Evolutionary conservation across 305 asterid genomes (phyloP).

Genomic region (Striga hermonthica): DNA sequence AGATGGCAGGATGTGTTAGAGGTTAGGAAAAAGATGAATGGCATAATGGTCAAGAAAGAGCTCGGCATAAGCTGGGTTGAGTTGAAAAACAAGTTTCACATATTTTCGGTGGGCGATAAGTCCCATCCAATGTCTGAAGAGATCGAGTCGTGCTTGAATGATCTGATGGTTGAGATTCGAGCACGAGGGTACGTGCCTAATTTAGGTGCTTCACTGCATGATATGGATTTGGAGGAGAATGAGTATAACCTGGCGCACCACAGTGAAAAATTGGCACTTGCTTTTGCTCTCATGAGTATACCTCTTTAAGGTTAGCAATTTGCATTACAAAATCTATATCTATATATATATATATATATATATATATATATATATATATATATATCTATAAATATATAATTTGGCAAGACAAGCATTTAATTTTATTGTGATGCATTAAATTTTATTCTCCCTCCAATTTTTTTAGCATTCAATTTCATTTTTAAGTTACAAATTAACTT

Average conservation of each 20-base stretch:
- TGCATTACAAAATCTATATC: too few species aligned
- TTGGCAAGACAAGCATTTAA: too few species aligned
- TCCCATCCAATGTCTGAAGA: slow-evolving; percentile 55
- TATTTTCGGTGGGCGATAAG: slow-evolving; percentile 57
- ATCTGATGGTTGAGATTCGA: slow-evolving; percentile 56
- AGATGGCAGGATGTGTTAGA: slow-evolving; percentile 64
- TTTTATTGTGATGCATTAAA: too few species aligned
- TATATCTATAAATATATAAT: too few species aligned
- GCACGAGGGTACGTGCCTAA: slow-evolving; percentile 68
- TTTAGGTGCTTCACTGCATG: slow-evolving; percentile 59
- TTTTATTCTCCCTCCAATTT: too few species aligned
- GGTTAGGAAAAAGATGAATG: slow-evolving; percentile 62
- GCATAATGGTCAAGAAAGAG: slow-evolving; percentile 64
- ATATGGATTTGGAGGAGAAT: slow-evolving; percentile 76
- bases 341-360: too few species aligned
- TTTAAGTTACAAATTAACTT: too few species aligned
- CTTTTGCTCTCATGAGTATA: slow-evolving; percentile 72
- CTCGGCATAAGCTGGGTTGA: slow-evolving; percentile 91
- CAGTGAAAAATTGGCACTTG: slow-evolving; percentile 81
- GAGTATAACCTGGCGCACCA: slow-evolving; percentile 70
- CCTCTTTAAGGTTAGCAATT: too few species aligned
- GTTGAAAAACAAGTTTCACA: slow-evolving; percentile 56
- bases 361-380: too few species aligned
- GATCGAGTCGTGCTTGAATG: slow-evolving; percentile 52
- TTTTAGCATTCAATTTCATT: too few species aligned